Evolutionary conservation across 78 protist species (phyloP).

Genomic region (Ministeria vibrans): DNA sequence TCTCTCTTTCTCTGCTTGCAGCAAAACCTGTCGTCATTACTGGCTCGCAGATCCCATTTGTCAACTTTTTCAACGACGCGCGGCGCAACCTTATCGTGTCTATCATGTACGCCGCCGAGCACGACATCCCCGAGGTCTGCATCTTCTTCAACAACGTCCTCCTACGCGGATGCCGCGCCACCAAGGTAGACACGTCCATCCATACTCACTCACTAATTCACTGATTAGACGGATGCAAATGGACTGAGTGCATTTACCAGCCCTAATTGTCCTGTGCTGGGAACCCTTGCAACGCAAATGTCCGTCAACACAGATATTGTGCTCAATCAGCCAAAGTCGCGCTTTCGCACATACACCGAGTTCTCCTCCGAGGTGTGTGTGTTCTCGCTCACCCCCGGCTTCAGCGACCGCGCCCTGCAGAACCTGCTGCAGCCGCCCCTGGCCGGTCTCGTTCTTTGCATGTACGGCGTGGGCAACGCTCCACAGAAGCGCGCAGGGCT

Average conservation of each 20-base stretch:
- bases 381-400: conserved; percentile 21
- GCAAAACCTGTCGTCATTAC: conserved; percentile 52
- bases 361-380: not conserved
- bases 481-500: conserved; percentile 13
- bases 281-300: conserved; percentile 30
- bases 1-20: not conserved
- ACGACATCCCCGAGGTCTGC: conserved; percentile 58
- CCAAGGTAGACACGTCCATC: not conserved
- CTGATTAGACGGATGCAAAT: conserved; percentile 8
- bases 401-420: not conserved
- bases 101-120: not conserved
- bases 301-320: not conserved
- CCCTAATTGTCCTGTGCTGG: conserved; percentile 51
- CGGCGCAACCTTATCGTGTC: conserved; percentile 9
- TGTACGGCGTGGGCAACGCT: conserved; percentile 52
- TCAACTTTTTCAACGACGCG: conserved; percentile 17
- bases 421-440: not conserved
- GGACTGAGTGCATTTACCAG: conserved; percentile 45
- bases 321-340: conserved; percentile 6
- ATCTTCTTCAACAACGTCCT: conserved; percentile 50
- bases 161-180: conserved; percentile 47
- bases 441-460: conserved; percentile 27
- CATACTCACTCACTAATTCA: too few relatives aligned
- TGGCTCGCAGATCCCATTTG: conserved; percentile 82
- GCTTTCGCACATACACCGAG: conserved; percentile 5